Base-by-base conservation (phyloP, 257 asterid genomes). In the Solanum virginianum region DNA sequence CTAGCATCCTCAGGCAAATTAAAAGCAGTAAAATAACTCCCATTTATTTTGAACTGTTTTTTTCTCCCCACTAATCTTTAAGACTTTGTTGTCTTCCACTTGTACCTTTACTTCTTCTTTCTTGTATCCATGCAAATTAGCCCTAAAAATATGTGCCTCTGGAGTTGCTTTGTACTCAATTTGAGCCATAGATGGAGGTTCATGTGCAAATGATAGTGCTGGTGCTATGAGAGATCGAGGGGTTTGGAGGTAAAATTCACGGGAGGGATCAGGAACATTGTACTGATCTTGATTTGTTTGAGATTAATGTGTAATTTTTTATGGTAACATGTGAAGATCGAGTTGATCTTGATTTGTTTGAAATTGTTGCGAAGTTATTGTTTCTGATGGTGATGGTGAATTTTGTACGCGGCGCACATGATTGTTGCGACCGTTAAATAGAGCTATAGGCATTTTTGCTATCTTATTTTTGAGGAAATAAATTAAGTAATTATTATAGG, bases 131-230 rank as follows among this genome's bases (percentile, higher is more conserved):
- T 72, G 57, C 7, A 72, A 72, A 45, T 72, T 72, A 45, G 57
- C 80, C 4, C 18, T 72, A 45, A 72, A 72, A 6, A 72, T 14
- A 72, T 72, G 80, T 72, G 80, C 80, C 11, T 72, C 80, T 72
- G 55, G 57, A 0, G 80, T 72, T 53, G 14, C 92, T 56, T 72
- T 57, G 88, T 91, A 89, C 69, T 87, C 90, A 9, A 65, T 45
- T 24, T 12, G 49, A 9, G 57, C 56, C 45, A n/a, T 14, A 72
- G 57, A 72, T 43, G 14, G 18, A 4, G 74, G 60, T 43, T 59
- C 54, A 29, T 16, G 55, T n/a, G 39, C 55, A 4, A 47, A 41
- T 69, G 65, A 18, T 13, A 41, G 17, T 49, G 53, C 49, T 49
- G 69, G 59, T 51, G 65, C 66, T 9, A 47, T 63, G 87, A 43